These are phyloP conservation scores for Pseudogymnoascus sp. DNA, from an alignment of 2,329 filamentous ascomycete species.

Conservation along the genomic window DNA sequence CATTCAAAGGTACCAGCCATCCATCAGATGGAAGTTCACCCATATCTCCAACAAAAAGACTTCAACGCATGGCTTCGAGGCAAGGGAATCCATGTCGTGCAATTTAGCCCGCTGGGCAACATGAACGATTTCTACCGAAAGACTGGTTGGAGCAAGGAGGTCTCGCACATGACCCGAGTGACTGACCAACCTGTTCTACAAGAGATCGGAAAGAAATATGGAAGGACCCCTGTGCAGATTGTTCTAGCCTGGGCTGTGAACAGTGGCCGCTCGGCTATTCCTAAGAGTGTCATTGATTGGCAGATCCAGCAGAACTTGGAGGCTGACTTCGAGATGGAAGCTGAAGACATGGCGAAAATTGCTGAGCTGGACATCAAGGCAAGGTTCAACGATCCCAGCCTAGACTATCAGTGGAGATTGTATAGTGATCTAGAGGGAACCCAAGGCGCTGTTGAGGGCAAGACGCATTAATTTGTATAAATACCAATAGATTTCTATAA, in stretches of 20 bases:
- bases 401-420: slow-evolving; percentile 20
- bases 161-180: slow-evolving; percentile 24
- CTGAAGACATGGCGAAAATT: slow-evolving; percentile 39
- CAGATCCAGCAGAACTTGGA: slow-evolving; percentile 24
- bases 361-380: slow-evolving; percentile 26
- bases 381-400: slow-evolving; percentile 19
- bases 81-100: slow-evolving; percentile 28
- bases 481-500: neutral
- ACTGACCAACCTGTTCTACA: slow-evolving; percentile 24
- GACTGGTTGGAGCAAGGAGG: slow-evolving; percentile 25
- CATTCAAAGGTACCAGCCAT: slow-evolving; percentile 16
- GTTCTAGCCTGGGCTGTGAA: slow-evolving; percentile 30
- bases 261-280: slow-evolving; percentile 28
- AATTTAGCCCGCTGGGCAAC: slow-evolving; percentile 30
- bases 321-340: slow-evolving; percentile 30
- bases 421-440: slow-evolving; percentile 23
- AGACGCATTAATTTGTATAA: slow-evolving; percentile 11
- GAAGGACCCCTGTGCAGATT: slow-evolving; percentile 28
- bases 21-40: slow-evolving; percentile 24
- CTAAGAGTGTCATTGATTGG: slow-evolving; percentile 31
- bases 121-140: slow-evolving; percentile 28
- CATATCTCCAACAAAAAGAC: slow-evolving; percentile 20
- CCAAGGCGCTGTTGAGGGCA: slow-evolving; percentile 14
- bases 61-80: slow-evolving; percentile 21
- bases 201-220: slow-evolving; percentile 24